phyloP scores from a whole-genome alignment of 345 rosid species.

The Lepidium sativum region DNA sequence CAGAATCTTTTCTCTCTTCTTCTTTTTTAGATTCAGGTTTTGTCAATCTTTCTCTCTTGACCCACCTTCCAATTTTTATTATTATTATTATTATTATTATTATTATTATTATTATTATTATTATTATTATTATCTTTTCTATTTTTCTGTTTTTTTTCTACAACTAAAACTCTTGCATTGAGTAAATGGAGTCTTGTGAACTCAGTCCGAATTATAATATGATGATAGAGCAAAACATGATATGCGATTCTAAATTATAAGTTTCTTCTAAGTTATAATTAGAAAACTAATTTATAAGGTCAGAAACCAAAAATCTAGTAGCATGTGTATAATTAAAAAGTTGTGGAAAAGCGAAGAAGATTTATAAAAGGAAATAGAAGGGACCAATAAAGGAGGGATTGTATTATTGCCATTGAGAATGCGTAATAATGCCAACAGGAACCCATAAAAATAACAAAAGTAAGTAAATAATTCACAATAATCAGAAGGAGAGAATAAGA shows the following conservation, averaged over 20 bases:
- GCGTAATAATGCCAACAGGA: constrained; percentile 30
- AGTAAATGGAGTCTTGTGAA: no score
- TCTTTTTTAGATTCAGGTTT: constrained; percentile 9
- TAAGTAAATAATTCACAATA: background rate
- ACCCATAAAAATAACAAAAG: background rate
- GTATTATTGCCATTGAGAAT: constrained; percentile 32
- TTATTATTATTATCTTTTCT: no score
- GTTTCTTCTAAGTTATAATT: no score
- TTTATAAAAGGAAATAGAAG: constrained; percentile 13
- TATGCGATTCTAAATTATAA: no score
- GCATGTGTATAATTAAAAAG: background rate
- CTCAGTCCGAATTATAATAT: no score
- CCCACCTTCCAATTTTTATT: background rate
- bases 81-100: no score
- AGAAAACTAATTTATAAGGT: no score
- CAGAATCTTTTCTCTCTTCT: constrained; percentile 10
- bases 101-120: no score
- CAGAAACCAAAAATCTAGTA: no score
- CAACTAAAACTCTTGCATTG: no score
- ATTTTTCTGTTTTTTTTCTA: no score
- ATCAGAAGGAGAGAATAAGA: constrained; percentile 3
- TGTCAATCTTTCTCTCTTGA: constrained; percentile 20
- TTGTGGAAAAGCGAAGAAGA: constrained; percentile 8
- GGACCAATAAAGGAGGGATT: constrained; percentile 22
- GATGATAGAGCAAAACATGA: background rate